Evolutionary conservation across 306 rosid species (phyloP).

Genomic region (Prinsepia uniflora): DNA sequence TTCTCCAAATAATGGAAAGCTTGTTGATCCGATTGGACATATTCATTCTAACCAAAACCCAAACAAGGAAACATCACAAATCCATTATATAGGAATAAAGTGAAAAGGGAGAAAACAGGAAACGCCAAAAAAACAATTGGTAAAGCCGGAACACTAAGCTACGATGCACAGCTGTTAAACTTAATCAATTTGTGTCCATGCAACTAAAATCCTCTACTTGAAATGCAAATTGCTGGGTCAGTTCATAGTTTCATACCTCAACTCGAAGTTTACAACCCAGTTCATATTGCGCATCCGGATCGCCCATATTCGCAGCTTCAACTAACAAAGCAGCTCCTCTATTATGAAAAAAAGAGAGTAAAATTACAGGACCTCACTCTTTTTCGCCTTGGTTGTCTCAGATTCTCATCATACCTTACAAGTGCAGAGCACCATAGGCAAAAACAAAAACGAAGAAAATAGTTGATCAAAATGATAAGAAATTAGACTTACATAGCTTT

Average conservation of each 20-base stretch:
- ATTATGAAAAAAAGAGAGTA: constrained; percentile 12
- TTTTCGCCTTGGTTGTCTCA: not conserved
- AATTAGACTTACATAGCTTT: constrained; percentile 59
- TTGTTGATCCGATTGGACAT: constrained; percentile 82
- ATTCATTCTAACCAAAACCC: constrained; percentile 49
- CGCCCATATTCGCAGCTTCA: constrained; percentile 95
- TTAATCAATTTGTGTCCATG: too few species aligned
- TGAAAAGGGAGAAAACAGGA: not conserved
- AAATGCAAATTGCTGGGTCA: not conserved
- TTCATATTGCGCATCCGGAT: constrained; percentile 83
- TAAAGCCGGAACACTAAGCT: not conserved
- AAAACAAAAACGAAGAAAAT: not conserved
- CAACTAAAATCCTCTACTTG: not conserved
- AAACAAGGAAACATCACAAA: not conserved
- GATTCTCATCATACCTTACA: not conserved
- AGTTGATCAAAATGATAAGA: not conserved
- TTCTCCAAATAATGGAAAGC: constrained; percentile 92
- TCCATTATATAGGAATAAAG: not conserved
- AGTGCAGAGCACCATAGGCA: constrained; percentile 13
- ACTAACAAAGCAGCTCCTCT: constrained; percentile 87
- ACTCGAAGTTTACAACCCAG: constrained; percentile 78
- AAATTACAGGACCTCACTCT: not conserved
- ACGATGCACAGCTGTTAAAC: too few species aligned
- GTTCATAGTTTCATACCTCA: constrained; percentile 39
- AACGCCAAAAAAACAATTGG: not conserved